Percentiles rank a stretch among this genome's conserved stretches.
Evolutionary conservation across 2,329 filamentous ascomycete genomes (phyloP).

Genomic region (Pseudogymnoascus sp.): DNA sequence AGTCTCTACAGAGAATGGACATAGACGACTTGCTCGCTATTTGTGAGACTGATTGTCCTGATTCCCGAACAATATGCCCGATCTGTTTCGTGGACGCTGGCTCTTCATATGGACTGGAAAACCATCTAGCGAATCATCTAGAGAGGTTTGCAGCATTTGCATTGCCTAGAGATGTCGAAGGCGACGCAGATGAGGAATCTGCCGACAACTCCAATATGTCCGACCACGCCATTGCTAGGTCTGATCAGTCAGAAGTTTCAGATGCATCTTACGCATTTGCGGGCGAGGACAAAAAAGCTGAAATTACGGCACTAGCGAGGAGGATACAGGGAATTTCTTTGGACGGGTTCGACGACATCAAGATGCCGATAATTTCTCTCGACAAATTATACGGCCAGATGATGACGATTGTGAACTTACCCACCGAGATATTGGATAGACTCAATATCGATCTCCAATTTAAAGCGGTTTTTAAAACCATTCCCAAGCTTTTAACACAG

Average conservation of each 20-base stretch:
- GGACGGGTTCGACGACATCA: neutral
- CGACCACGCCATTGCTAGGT: neutral
- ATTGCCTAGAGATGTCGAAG: neutral
- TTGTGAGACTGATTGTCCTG: neutral
- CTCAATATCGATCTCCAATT: neutral
- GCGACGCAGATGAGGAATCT: neutral
- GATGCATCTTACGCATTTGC: neutral
- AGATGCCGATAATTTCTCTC: neutral
- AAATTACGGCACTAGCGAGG: neutral
- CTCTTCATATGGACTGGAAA: neutral
- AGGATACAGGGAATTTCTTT: neutral
- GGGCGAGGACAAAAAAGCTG: neutral
- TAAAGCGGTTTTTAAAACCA: constrained; percentile 1
- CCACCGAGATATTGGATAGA: neutral
- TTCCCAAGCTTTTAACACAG: neutral
- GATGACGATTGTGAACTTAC: neutral
- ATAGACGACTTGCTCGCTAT: neutral
- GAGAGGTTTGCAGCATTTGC: constrained; percentile 6
- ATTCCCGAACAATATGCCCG: neutral
- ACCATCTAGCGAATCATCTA: neutral
- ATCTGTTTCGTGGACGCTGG: neutral
- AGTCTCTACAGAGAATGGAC: neutral
- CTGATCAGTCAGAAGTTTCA: neutral
- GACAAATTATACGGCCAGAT: neutral
- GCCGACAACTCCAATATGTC: neutral